Conservation (phyloP, 306 rosid genomes). For the Notholithocarpus densiflorus region DNA sequence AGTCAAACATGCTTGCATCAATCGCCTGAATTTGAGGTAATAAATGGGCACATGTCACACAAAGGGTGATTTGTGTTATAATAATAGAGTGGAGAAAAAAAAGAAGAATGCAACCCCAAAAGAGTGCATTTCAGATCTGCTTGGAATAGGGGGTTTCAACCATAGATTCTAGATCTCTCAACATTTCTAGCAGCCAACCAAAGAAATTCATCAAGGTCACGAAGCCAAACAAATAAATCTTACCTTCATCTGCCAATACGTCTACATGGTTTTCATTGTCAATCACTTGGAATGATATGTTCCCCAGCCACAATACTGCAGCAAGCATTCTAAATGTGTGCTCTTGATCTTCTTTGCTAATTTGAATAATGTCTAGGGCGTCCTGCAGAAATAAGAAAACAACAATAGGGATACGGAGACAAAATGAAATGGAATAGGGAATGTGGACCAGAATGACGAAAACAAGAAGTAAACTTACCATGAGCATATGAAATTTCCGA, state of each 20-base stretch:
- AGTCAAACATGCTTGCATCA: conserved; percentile 84
- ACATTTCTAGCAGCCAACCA: neutral
- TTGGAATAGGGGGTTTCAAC: neutral
- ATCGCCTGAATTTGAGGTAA: conserved; percentile 58
- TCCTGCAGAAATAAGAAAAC: conserved; percentile 41
- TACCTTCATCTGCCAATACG: conserved; percentile 86
- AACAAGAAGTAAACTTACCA: too few species aligned
- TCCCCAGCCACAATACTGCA: conserved; percentile 91
- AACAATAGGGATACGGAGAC: conserved; percentile 14
- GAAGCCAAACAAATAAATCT: conserved; percentile 10
- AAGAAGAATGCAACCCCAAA: conserved; percentile 3
- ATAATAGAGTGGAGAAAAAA: neutral
- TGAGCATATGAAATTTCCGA: too few species aligned
- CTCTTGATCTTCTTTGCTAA: conserved; percentile 78
- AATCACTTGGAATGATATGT: conserved; percentile 62
- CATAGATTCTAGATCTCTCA: neutral
- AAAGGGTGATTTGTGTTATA: neutral
- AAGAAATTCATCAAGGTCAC: neutral
- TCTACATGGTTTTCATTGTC: conserved; percentile 76
- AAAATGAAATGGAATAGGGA: conserved; percentile 20
- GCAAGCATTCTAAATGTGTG: conserved; percentile 56
- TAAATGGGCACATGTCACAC: neutral
- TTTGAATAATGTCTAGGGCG: conserved; percentile 57
- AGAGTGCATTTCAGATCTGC: conserved; percentile 14
- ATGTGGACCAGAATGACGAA: neutral